Base-by-base conservation (phyloP, 305 asterid genomes). In the Solanum hybrid region DNA sequence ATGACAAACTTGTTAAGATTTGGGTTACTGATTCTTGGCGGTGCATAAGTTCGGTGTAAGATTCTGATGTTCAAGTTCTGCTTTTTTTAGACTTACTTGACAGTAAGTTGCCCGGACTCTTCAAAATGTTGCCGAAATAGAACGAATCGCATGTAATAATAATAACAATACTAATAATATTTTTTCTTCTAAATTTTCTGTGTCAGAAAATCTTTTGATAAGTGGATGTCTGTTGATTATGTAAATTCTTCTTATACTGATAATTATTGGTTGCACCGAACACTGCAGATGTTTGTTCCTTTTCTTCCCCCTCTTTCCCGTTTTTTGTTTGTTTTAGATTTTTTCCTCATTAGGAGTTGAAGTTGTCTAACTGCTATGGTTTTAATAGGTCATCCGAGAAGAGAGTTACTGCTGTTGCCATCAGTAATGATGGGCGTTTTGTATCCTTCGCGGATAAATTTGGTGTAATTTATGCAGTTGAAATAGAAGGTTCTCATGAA, bases 381-480 rank as follows among this genome's bases (percentile, higher is more conserved):
- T 90, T 84, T 78, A 26, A 90, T 94, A 97, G 99, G 91, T 92
- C 91, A 86, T 96, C 99, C 26, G 99, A 97, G 92, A 97, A 97
- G 95, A 95, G 98, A 92, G 99, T 96, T 92, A 97, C 94, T 93
- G 97, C 99, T 86, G 94, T 96, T 92, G 98, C 98, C 46, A 91
- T 97, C 86, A 95, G 97, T 89, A 91, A 89, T 35, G 95, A 95
- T 90, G 98, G 93, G 89, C 90, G 40, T 79, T 96, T 91, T 85
- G 97, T 96, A 39, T 95, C 95, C 93, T 97, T 94, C 24, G 97
- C 99, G 16, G 99, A 97, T 92, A 97, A 97, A 92, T 97, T 97
- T 91, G 99, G 99, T 18, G 97, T 94, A 11, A 97, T 97, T 79
- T 94, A 95, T 93, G 95, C 92, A 84, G 95, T 92, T 84, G 97